These are phyloP conservation scores for Chaetomium olivaceum DNA, from an alignment of 2,329 filamentous ascomycete species.

Conservation along the genomic window DNA sequence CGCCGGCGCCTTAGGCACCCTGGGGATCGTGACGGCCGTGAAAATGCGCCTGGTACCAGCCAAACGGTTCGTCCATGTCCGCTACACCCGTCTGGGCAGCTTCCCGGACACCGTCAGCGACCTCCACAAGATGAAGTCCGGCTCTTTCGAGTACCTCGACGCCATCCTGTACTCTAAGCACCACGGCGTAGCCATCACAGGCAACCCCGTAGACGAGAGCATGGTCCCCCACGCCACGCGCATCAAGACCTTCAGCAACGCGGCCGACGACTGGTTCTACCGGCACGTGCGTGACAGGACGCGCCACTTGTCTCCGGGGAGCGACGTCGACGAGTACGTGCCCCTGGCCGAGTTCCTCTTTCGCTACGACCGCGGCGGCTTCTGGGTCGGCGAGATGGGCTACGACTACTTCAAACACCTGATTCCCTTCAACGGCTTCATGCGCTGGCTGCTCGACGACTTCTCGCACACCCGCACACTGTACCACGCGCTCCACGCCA, in stretches of 20 bases:
- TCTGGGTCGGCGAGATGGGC: conserved; percentile 4
- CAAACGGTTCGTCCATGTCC: background rate
- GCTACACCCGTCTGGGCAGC: background rate
- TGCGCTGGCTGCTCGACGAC: conserved; percentile 15
- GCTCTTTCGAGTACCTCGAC: background rate
- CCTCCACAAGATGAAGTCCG: background rate
- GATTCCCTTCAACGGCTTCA: conserved; percentile 12
- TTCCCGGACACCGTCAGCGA: background rate
- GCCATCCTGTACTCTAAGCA: background rate
- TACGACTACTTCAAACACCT: conserved; percentile 5
- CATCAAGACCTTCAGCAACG: conserved; percentile 51
- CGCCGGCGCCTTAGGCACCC: conserved; percentile 59
- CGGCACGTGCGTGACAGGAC: conserved; percentile 53
- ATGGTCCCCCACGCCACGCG: background rate
- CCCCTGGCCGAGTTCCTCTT: conserved; percentile 11
- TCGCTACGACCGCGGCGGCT: conserved; percentile 13
- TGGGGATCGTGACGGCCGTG: conserved; percentile 57
- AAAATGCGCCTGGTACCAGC: background rate
- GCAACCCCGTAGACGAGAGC: background rate
- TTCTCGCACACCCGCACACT: conserved; percentile 18
- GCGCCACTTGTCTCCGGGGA: background rate
- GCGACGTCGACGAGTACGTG: background rate
- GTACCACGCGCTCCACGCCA: conserved; percentile 10
- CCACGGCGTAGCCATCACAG: background rate
- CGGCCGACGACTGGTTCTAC: conserved; percentile 72